phyloP scores from a whole-genome alignment of 2,329 filamentous ascomycete species.

The Coniella vitis region DNA sequence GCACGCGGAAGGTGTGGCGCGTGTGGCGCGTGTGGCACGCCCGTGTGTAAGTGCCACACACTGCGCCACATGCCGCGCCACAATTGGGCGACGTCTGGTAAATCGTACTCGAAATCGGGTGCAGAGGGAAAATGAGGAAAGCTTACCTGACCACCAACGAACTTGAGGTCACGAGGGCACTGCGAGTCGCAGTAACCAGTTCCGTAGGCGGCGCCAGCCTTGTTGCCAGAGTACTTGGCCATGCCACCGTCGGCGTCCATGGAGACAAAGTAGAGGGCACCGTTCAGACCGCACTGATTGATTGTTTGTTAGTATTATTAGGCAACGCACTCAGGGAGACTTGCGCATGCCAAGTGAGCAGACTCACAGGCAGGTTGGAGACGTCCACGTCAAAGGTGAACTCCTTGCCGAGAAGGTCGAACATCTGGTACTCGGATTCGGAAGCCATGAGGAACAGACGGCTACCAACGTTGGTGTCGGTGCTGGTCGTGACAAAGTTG shows the following conservation, averaged over 20 bases:
- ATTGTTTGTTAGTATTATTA: too few species aligned
- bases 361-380: slow-evolving; percentile 44
- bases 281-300: slow-evolving; percentile 57
- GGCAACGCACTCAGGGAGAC: too few species aligned
- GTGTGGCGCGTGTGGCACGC: too few species aligned
- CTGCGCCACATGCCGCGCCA: too few species aligned
- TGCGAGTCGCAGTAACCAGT: slow-evolving; percentile 52
- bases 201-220: slow-evolving; percentile 51
- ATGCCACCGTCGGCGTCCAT: slow-evolving; percentile 54
- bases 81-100: too few species aligned
- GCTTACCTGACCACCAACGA: slow-evolving; percentile 42
- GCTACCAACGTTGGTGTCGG: slow-evolving; percentile 39
- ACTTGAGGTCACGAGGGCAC: slow-evolving; percentile 50
- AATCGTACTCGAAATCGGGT: too few species aligned
- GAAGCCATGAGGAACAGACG: slow-evolving; percentile 59
- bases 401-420: slow-evolving; percentile 60
- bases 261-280: slow-evolving; percentile 59
- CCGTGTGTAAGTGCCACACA: too few species aligned
- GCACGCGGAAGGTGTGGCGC: too few species aligned
- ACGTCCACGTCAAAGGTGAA: slow-evolving; percentile 69
- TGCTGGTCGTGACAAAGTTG: slow-evolving; percentile 45
- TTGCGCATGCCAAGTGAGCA: too few species aligned
- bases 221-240: slow-evolving; percentile 42
- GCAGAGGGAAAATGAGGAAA: too few species aligned
- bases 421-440: slow-evolving; percentile 56